Evolutionary conservation across 1,284 basidiomycete species (phyloP), one percentile per base, ranked within the genome.

Genomic region (Rhodotorula mucilaginosa): DNA sequence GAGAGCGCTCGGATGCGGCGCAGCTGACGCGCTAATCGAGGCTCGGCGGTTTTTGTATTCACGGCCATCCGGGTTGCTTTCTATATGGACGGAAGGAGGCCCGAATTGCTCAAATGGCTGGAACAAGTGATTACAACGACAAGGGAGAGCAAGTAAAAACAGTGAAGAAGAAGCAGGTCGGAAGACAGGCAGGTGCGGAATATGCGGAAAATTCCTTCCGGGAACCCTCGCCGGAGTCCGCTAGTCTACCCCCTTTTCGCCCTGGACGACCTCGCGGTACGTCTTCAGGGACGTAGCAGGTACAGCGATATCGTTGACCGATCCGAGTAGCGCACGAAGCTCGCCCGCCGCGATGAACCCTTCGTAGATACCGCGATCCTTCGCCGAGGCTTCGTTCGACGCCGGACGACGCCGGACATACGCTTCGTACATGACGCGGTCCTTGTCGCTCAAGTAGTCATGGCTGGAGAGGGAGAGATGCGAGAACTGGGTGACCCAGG

Each of bases 401-500:
- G 49, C 34, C 5, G 46, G 16, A 21, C 49, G 31, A 7, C 48
- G 26, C 19, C 26, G 39, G 10, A 21, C 44, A 8, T 16, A 18
- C 18, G 47, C n/a, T 31, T 58, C 67, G 64, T 76, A 76, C 64
- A 74, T 21, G n/a, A 23, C 3, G 44, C 63, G 58, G 54, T 83
- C 81, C 65, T 82, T 81, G 68, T 83, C 83, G 26, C 29, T 81
- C 74, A 67, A 78, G 61, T 63, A 48, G 75, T 65, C 81, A 54
- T 67, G 73, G 31, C 57, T 61, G 2, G 61, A 57, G n/a, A 68
- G 49, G 26, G 61, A 67, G n/a, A 70, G 61, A 46, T 62, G 63
- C 23, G 57, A 51, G 47, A 61, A 72, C 62, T 75, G 61, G 48
- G 65, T 49, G 10, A 82, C 84, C 51, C 72, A 90, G 88, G 89